These are phyloP conservation scores for Wickerhamiella occidentalis DNA, from an alignment of 805 yeast species.

Conservation along the genomic window DNA sequence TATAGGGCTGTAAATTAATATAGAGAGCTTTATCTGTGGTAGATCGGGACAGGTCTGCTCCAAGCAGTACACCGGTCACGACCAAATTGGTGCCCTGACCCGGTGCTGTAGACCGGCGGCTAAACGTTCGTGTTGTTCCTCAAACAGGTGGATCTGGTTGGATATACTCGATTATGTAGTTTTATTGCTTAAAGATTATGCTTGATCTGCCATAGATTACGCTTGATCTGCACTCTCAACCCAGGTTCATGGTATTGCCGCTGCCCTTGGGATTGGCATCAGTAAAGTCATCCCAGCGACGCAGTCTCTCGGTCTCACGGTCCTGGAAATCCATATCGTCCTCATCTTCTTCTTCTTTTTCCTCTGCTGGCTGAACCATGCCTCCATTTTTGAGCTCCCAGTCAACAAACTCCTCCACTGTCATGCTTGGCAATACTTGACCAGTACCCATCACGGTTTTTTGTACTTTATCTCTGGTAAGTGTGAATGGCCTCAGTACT, in stretches of 20 bases:
- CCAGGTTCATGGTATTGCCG: slow-evolving; percentile 72
- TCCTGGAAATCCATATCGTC: slow-evolving; percentile 45
- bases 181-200: too few species aligned
- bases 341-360: slow-evolving; percentile 44
- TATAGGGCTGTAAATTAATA: too few species aligned
- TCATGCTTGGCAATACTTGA: slow-evolving; percentile 83
- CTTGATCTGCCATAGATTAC: too few species aligned
- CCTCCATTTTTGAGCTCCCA: slow-evolving; percentile 79
- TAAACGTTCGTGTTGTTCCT: background rate
- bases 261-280: slow-evolving; percentile 79
- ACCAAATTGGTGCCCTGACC: background rate
- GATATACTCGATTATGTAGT: too few species aligned
- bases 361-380: slow-evolving; percentile 34
- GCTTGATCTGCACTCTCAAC: slow-evolving; percentile 26
- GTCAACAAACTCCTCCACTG: slow-evolving; percentile 83
- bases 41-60: too few species aligned
- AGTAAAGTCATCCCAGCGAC: slow-evolving; percentile 89
- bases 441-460: slow-evolving; percentile 79
- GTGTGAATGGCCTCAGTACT: slow-evolving; percentile 72
- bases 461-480: slow-evolving; percentile 40
- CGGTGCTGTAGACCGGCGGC: background rate
- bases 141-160: too few species aligned
- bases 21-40: too few species aligned
- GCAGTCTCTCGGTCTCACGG: slow-evolving; percentile 54
- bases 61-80: background rate